Conservation (phyloP, 2,329 filamentous ascomycete genomes). For the Chaetomium strumarium region DNA sequence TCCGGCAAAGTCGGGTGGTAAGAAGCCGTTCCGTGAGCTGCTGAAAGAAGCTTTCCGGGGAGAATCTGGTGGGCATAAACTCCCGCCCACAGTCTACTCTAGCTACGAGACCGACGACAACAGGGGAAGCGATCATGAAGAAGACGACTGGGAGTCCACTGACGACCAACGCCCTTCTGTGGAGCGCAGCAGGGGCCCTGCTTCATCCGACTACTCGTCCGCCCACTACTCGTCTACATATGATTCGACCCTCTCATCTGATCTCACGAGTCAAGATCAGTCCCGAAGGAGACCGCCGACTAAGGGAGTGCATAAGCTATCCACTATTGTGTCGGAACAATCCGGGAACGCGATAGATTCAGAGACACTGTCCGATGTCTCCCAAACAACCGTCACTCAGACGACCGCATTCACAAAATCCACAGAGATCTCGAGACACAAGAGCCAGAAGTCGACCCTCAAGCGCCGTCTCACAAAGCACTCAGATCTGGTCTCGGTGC, state of each 20-base stretch:
- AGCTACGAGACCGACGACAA: slow-evolving; percentile 34
- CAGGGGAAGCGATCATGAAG: slow-evolving; percentile 21
- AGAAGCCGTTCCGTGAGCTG: slow-evolving; percentile 51
- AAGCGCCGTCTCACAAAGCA: slow-evolving; percentile 82
- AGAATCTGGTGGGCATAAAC: slow-evolving; percentile 47
- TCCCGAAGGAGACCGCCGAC: slow-evolving; percentile 41
- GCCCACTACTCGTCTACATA: slow-evolving; percentile 25
- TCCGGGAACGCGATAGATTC: slow-evolving; percentile 41
- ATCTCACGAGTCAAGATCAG: slow-evolving; percentile 21
- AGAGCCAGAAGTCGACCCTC: slow-evolving; percentile 46
- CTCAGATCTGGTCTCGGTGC: slow-evolving; percentile 86
- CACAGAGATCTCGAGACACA: slow-evolving; percentile 40
- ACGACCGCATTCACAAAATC: slow-evolving; percentile 45
- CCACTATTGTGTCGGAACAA: slow-evolving; percentile 52
- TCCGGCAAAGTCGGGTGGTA: slow-evolving; percentile 41
- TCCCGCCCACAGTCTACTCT: slow-evolving; percentile 43
- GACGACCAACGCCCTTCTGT: slow-evolving; percentile 29
- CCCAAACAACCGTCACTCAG: slow-evolving; percentile 49
- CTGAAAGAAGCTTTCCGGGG: slow-evolving; percentile 58
- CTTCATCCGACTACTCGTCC: slow-evolving; percentile 28
- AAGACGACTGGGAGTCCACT: slow-evolving; percentile 22
- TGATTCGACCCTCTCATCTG: slow-evolving; percentile 27
- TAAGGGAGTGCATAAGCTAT: slow-evolving; percentile 49
- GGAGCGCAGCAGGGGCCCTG: slow-evolving; percentile 29
- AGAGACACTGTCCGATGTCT: slow-evolving; percentile 45